Percentiles rank a stretch among this genome's conserved stretches.
These are phyloP conservation scores for Umbellularia californica DNA, from an alignment of 164 flowering plant species.

Conservation along the genomic window DNA sequence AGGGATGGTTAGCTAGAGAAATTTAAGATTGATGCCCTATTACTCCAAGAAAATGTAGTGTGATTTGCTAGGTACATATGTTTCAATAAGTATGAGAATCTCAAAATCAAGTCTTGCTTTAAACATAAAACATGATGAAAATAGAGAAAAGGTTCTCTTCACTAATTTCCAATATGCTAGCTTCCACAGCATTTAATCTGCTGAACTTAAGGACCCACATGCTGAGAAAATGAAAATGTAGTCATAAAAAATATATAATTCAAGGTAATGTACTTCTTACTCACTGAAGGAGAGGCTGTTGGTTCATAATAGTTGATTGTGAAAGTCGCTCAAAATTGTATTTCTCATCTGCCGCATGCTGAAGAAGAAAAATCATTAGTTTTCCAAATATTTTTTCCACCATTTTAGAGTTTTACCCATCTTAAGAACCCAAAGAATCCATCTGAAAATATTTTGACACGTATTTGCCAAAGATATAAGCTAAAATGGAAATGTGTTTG, in stretches of 20 bases:
- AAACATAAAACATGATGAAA: too few relatives aligned
- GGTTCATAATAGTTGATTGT: slow-evolving; percentile 75
- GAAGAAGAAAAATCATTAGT: slow-evolving; percentile 21
- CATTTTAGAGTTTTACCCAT: background rate
- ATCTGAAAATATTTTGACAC: background rate
- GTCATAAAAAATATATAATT: background rate
- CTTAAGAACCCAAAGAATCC: background rate
- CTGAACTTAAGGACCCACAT: too few relatives aligned
- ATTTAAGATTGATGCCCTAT: too few relatives aligned
- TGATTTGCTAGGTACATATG: too few relatives aligned
- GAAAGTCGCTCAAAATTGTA: slow-evolving; percentile 82
- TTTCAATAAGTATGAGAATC: too few relatives aligned
- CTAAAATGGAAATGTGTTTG: background rate
- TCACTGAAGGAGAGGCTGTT: slow-evolving; percentile 89
- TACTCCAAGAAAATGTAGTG: too few relatives aligned
- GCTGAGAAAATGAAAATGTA: background rate
- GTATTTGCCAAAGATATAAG: background rate
- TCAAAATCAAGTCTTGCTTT: too few relatives aligned
- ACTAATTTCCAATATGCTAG: too few relatives aligned
- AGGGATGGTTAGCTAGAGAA: too few relatives aligned
- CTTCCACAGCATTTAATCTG: too few relatives aligned
- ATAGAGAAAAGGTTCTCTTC: too few relatives aligned
- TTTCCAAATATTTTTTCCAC: background rate
- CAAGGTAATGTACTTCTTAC: slow-evolving; percentile 13
- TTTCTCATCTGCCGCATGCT: slow-evolving; percentile 99